A percentile compares a stretch with the other conserved stretches of the same genome.
phyloP scores from a whole-genome alignment of 176 grass and related monocot genomes.

The Triticum monococcum region DNA sequence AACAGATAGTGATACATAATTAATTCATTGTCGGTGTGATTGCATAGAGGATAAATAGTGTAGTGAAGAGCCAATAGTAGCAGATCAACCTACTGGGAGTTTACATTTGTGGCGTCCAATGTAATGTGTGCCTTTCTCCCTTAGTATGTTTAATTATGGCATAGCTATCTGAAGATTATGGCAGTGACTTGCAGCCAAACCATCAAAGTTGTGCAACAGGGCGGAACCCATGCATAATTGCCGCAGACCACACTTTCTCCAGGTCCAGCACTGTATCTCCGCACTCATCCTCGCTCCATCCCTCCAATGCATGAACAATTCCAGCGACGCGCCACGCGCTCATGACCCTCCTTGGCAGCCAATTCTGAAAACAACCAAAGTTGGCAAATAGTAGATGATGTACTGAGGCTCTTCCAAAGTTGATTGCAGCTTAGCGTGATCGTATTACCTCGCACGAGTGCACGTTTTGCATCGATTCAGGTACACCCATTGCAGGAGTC shows the following conservation, averaged over 20 bases:
- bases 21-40: not conserved
- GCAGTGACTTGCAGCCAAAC: not conserved
- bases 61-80: not conserved
- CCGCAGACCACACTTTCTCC: slow-evolving; percentile 67
- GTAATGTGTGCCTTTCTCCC: not conserved
- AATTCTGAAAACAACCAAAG: slow-evolving; percentile 58
- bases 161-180: slow-evolving; percentile 8
- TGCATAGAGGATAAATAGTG: not conserved
- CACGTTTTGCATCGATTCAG: slow-evolving; percentile 73
- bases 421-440: not conserved
- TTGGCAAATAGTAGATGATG: not conserved
- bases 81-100: not conserved
- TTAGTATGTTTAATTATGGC: not conserved
- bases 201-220: slow-evolving; percentile 44
- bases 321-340: slow-evolving; percentile 78
- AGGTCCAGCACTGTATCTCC: slow-evolving; percentile 63
- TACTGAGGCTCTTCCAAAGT: not conserved
- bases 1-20: not conserved
- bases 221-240: slow-evolving; percentile 67
- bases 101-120: not conserved
- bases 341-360: slow-evolving; percentile 93
- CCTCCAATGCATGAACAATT: slow-evolving; percentile 78
- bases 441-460: slow-evolving; percentile 76
- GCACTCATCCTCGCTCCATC: slow-evolving; percentile 63
- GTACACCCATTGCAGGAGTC: slow-evolving; percentile 72